Evolutionary conservation across 2,329 filamentous ascomycete genomes (phyloP).

Genomic region (Cladophialophora exuberans): DNA sequence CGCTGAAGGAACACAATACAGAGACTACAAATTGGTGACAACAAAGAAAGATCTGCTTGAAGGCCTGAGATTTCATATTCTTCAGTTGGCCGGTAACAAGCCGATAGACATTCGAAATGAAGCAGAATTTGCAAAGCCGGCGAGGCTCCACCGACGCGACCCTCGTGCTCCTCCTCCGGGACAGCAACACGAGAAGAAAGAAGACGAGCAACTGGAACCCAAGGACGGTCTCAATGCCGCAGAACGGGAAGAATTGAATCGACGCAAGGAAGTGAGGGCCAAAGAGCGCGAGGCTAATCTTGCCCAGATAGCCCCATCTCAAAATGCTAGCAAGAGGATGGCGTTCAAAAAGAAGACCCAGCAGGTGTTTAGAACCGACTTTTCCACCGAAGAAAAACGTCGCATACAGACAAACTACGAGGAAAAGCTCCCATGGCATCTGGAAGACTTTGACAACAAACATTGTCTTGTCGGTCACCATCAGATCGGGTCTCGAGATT

Average conservation of each 20-base stretch:
- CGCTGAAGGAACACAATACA: slow-evolving; percentile 37
- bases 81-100: slow-evolving; percentile 72
- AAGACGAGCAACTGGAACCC: slow-evolving; percentile 54
- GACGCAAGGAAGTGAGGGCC: slow-evolving; percentile 69
- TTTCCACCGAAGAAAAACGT: slow-evolving; percentile 72
- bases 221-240: slow-evolving; percentile 63
- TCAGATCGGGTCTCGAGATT: slow-evolving; percentile 82
- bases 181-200: slow-evolving; percentile 41
- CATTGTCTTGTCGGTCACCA: slow-evolving; percentile 93
- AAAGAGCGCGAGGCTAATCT: slow-evolving; percentile 84
- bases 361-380: slow-evolving; percentile 75
- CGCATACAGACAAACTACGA: slow-evolving; percentile 74
- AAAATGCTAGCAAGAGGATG: slow-evolving; percentile 69
- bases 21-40: slow-evolving; percentile 73
- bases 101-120: slow-evolving; percentile 73
- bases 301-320: slow-evolving; percentile 88
- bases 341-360: slow-evolving; percentile 77
- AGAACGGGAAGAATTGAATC: slow-evolving; percentile 41
- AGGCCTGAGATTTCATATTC: slow-evolving; percentile 82
- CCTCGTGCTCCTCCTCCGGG: slow-evolving; percentile 67
- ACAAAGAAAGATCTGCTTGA: slow-evolving; percentile 81
- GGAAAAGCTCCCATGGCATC: slow-evolving; percentile 92
- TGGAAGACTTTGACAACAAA: slow-evolving; percentile 95
- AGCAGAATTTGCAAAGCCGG: slow-evolving; percentile 81
- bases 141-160: slow-evolving; percentile 86